These are phyloP conservation scores for Hygrophorus pudorinus DNA, from an alignment of 768 basidiomycete species.

Conservation along the genomic window DNA sequence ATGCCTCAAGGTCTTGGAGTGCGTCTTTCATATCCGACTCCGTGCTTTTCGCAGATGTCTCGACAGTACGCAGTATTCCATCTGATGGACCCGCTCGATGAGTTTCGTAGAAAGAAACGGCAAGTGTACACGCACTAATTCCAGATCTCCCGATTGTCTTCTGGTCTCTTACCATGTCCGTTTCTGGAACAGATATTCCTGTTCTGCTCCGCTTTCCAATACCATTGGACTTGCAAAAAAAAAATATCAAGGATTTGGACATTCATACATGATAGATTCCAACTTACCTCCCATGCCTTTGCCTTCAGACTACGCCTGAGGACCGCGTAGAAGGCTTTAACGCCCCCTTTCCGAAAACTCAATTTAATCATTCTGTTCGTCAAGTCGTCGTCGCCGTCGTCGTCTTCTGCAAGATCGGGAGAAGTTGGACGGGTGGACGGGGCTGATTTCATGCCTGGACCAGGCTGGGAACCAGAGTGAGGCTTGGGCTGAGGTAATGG, in stretches of 20 bases:
- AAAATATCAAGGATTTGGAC: neutral
- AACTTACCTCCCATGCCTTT: conserved; percentile 65
- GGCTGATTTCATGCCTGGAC: conserved; percentile 41
- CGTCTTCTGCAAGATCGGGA: conserved; percentile 24
- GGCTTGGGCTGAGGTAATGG: conserved; percentile 34
- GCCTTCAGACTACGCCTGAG: conserved; percentile 61
- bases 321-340: conserved; percentile 68
- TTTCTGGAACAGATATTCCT: neutral
- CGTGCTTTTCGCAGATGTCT: conserved; percentile 52
- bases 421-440: conserved; percentile 59
- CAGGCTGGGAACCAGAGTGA: conserved; percentile 9
- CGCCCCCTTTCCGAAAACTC: conserved; percentile 89
- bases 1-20: conserved; percentile 77
- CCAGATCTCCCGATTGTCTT: conserved; percentile 28
- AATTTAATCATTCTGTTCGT: conserved; percentile 55
- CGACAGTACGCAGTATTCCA: conserved; percentile 73
- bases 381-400: conserved; percentile 25
- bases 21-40: conserved; percentile 65
- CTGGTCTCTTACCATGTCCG: conserved; percentile 1
- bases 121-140: conserved; percentile 37
- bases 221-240: conserved; percentile 10
- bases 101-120: conserved; percentile 2
- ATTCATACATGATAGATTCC: neutral
- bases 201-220: conserved; percentile 5
- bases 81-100: conserved; percentile 30